Evolutionary conservation across 495 filamentous ascomycete genomes (phyloP), one percentile per base, ranked within the genome.

Genomic region (Aspergillus conjunctus): DNA sequence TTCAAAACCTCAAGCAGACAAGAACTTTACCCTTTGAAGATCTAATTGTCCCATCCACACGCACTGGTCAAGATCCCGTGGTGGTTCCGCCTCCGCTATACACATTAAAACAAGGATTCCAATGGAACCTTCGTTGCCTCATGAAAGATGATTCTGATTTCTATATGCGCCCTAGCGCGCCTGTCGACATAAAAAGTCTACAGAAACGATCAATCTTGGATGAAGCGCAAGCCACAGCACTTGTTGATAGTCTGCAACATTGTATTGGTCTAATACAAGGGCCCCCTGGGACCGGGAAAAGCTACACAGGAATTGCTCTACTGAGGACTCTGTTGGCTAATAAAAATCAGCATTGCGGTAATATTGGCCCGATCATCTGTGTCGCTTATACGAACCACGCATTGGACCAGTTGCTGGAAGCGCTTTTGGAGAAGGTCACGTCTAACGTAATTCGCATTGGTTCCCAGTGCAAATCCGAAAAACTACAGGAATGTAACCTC

Each of bases 281-380:
- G 0, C 91, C 91, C 0, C 91, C 91, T 4, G 91, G 91, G 1
- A 93, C 90, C 3, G 91, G 91, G 4, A 94, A 95, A 68, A 83
- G 78, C 54, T 89, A 79, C 58, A 83, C 80, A 0, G 86, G 83
- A 4, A 79, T 85, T n/a, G 72, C 78, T 34, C 66, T 86, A 50
- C 78, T 91, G 20, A 83, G 89, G 61, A 81, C 84, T 1, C 68
- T 93, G 7, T 70, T 93, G 2, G 77, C 73, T 9, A 88, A 89
- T 64, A 81, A 81, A 43, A 61, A 52, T 0, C 51, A 43, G 22
- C 46, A 37, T 22, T 31, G 30, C 14, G 77, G 75, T 0, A 48
- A 68, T 0, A 69, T 91, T 2, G 87, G 88, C 0, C 89, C 89
- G 0, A 87, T 92, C 18, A 68, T 93, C n/a, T 79, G 70, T 63